Base-by-base conservation (phyloP, 129 eudicot genomes). In the Flaveria bidentis region DNA sequence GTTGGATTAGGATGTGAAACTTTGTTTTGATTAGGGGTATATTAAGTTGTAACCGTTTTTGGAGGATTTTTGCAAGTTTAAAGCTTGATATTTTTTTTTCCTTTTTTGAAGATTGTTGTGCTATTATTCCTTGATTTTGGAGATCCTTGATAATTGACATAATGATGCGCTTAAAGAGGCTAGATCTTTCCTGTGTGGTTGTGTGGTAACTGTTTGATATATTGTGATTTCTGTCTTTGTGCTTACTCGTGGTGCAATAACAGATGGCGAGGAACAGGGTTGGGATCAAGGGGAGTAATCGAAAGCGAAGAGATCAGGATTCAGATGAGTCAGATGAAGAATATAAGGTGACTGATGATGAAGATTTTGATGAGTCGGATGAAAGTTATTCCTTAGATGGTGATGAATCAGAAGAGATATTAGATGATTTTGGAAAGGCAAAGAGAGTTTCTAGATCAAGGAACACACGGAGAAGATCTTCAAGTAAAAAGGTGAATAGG, bases 301-400 rank as follows among this genome's bases (percentile, higher is more conserved):
- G 85, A 76, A 75, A 61, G 73, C 79, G 78, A 80, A 72, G 80
- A 72, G 84, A 71, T 1, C 36, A 61, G 20, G 84, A 84, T 33
- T 87, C 93, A 9, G 97, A 89, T 39, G 91, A 84, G 44, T 92
- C 97, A 6, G 97, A 92, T 82, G 97, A 89, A 83, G 97, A 92
- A 76, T 92, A 92, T 70, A 84, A 53, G 69, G 88, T 88, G 75
- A 85, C 78, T 70, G 91, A 76, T 77, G 97, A 89, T 80, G 97
- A 89, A 69, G 89, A 82, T 41, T 72, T 56, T 49, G 87, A 85
- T 7, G 87, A 83, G 49, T 87, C 96, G 22, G 97, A 92, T 69
- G 97, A 87, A 50, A 79, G 77, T 73, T 84, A 78, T 67, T 89
- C 90, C 14, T 80, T 89, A 26, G 91, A 73, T 63, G 88, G 80